phyloP scores from a whole-genome alignment of 768 basidiomycete genomes.

The Leccinum imitatum region DNA sequence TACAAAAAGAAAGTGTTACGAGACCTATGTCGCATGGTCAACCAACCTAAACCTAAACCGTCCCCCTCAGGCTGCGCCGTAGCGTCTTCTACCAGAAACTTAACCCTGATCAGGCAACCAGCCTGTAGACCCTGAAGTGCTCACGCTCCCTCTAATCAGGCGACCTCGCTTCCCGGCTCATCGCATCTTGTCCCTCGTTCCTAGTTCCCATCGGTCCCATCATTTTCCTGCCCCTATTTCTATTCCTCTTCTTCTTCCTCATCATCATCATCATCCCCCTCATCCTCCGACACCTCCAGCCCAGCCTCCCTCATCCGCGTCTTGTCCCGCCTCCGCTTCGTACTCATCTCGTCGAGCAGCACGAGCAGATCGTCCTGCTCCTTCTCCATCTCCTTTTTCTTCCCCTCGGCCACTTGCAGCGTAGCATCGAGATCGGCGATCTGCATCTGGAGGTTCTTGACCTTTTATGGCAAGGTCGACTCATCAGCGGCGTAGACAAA shows the following conservation, averaged over 20 bases:
- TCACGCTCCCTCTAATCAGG: background rate
- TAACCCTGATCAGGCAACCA: background rate
- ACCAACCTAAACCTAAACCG: background rate
- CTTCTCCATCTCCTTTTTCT: conserved; percentile 83
- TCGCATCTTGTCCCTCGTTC: background rate
- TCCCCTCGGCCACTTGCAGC: conserved; percentile 55
- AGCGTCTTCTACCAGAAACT: background rate
- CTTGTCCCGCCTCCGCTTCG: conserved; percentile 86
- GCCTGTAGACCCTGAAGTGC: background rate
- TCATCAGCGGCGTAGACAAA: background rate
- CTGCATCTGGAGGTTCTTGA: conserved; percentile 46
- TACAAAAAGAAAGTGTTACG: background rate
- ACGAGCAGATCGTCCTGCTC: conserved; percentile 97
- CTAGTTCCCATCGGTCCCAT: background rate
- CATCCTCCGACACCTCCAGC: conserved; percentile 91
- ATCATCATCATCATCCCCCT: conserved; percentile 67
- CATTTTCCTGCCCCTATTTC: background rate
- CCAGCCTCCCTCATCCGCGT: conserved; percentile 67
- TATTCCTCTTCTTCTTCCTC: conserved; percentile 40
- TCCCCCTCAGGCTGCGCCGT: background rate
- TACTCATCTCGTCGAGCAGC: conserved; percentile 85
- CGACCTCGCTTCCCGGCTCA: background rate
- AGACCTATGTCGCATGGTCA: background rate
- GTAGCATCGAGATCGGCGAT: conserved; percentile 46
- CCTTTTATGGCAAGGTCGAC: conserved; percentile 29